Conservation (phyloP, 345 rosid genomes). For the Psidium guajava region DNA sequence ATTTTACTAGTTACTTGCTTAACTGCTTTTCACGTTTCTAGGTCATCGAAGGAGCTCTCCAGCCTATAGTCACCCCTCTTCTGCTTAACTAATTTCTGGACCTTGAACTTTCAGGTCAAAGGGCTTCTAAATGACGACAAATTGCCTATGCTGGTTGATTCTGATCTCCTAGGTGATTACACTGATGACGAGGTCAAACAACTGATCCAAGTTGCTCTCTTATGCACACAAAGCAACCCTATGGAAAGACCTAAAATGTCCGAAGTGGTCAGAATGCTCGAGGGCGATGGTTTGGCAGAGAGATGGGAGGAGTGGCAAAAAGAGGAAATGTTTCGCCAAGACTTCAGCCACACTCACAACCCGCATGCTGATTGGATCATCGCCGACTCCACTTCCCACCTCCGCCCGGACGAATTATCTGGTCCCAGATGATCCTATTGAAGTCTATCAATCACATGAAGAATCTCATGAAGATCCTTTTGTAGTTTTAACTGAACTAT, state of each 20-base stretch:
- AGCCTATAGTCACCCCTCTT: not conserved
- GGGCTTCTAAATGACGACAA: slow-evolving; percentile 77
- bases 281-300: slow-evolving; percentile 85
- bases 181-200: slow-evolving; percentile 59
- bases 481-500: not conserved
- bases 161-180: slow-evolving; percentile 52
- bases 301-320: slow-evolving; percentile 98
- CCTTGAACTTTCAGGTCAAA: slow-evolving; percentile 48
- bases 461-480: not conserved
- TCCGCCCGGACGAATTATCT: slow-evolving; percentile 57
- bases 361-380: slow-evolving; percentile 41
- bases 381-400: slow-evolving; percentile 43
- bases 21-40: not conserved
- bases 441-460: not conserved
- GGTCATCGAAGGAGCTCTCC: not conserved
- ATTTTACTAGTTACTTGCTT: not conserved
- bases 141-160: slow-evolving; percentile 63
- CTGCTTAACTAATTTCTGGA: not conserved
- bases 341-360: slow-evolving; percentile 23
- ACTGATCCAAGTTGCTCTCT: slow-evolving; percentile 75
- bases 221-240: slow-evolving; percentile 71
- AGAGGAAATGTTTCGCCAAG: slow-evolving; percentile 60
- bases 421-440: slow-evolving; percentile 64
- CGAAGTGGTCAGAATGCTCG: slow-evolving; percentile 90
- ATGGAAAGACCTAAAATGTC: slow-evolving; percentile 90